phyloP scores from a whole-genome alignment of 345 rosid species.

The Leavenworthia alabamica region DNA sequence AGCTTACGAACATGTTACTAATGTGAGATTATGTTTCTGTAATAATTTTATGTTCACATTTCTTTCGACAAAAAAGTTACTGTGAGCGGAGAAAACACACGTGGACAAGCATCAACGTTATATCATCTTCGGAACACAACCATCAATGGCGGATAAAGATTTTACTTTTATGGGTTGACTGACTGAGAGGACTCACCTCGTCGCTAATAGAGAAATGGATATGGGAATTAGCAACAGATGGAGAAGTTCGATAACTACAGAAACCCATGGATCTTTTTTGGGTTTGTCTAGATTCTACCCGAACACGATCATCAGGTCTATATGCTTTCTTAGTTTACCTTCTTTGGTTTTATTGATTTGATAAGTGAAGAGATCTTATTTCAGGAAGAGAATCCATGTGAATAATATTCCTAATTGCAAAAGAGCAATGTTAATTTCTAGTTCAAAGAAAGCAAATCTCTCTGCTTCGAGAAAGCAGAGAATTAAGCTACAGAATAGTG shows the following conservation, averaged over 20 bases:
- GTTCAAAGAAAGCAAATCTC: constrained; percentile 56
- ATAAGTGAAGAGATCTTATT: neutral
- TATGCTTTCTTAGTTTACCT: neutral
- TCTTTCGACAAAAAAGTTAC: neutral
- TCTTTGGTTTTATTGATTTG: neutral
- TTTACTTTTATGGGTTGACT: neutral
- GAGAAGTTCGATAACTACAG: neutral
- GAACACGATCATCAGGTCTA: constrained; percentile 9
- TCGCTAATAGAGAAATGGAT: constrained; percentile 11
- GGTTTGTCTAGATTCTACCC: constrained; percentile 9
- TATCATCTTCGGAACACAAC: neutral
- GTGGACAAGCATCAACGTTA: constrained; percentile 3
- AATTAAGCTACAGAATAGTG: constrained; percentile 37
- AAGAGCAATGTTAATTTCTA: constrained; percentile 7
- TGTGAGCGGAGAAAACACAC: neutral
- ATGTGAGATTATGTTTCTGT: neutral
- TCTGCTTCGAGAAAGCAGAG: constrained; percentile 56
- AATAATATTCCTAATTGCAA: neutral
- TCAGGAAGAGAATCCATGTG: constrained; percentile 21
- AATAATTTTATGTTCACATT: neutral
- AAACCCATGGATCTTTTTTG: neutral
- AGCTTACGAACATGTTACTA: neutral
- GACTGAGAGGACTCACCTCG: neutral
- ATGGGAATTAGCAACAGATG: constrained; percentile 18
- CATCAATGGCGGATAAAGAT: no score